Base-by-base conservation (phyloP, 2,329 filamentous ascomycete genomes). In the Didymella exigua region DNA sequence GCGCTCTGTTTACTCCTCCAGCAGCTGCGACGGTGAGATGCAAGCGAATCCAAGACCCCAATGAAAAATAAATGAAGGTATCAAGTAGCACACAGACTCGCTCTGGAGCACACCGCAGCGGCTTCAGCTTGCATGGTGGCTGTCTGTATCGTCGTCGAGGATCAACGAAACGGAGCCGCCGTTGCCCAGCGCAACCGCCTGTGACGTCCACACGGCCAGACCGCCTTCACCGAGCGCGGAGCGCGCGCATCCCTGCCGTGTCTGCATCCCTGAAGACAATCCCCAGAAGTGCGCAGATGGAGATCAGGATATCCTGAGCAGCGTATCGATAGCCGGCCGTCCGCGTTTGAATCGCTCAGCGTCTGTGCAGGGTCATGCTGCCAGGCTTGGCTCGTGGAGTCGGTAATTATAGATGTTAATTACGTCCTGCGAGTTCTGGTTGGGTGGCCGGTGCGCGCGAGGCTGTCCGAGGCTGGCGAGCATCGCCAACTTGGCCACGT, bases 111-210 rank as follows among this genome's bases (percentile, higher is more conserved):
- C 41, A 53, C 49, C 43, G 57, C 59, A 46, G 58, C 49, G 40
- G 53, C 34, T 38, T 51, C 49, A 45, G 34, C 41, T 19, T 57
- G 58, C 65, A 48, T 62, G 41, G 67, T 66, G 66, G 70, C 71
- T 65, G 64, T 68, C 70, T 67, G 66, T 68, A 63, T 63, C 60
- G 61, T 65, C 57, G 67, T 66, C 58, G 65, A 60, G 54, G 19
- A 56, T 61, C 52, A 40, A 63, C 61, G 60, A 67, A 65, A 64
- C 63, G 53, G 34, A 41, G 27, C 36, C 24, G 29, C 31, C 49
- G 49, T 52, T 52, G 49, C 49, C 49, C 49, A 29, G 27, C 42
- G 49, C 49, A 52, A 52, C 49, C 49, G 37, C 5, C 19, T 56
- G 60, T 60, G 56, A 61, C 61, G 57, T 58, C 49, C 59, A 23